Percentiles rank a stretch among this genome's conserved stretches.
Conservation (phyloP, 148 eudicot genomes). For the Fagopyrum esculentum region DNA sequence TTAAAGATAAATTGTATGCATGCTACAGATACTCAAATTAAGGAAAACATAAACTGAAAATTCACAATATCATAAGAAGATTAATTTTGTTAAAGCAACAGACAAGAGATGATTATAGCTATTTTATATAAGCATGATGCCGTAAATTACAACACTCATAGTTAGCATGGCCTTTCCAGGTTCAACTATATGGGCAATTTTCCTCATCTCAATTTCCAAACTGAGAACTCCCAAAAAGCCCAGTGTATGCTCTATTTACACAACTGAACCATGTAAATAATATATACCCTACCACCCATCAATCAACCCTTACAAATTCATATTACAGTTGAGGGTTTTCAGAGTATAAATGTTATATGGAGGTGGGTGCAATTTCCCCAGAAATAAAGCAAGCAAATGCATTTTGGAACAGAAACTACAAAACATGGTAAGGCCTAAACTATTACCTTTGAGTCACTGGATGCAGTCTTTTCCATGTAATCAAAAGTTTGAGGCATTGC, state of each 20-base stretch:
- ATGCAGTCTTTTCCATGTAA: conserved; percentile 21
- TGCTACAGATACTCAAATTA: too few relatives aligned
- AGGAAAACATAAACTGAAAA: too few relatives aligned
- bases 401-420: background rate
- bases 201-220: too few relatives aligned
- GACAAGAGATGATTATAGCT: too few relatives aligned
- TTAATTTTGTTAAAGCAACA: too few relatives aligned
- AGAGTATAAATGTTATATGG: background rate
- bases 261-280: background rate
- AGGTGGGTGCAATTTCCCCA: background rate
- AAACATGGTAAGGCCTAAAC: conserved; percentile 11
- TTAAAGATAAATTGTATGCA: too few relatives aligned
- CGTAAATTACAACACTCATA: too few relatives aligned
- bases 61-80: too few relatives aligned
- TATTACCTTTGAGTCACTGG: conserved; percentile 25
- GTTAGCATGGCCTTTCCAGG: too few relatives aligned
- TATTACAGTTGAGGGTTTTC: background rate
- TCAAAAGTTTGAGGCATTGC: conserved; percentile 23
- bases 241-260: background rate
- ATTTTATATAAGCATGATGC: too few relatives aligned
- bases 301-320: background rate
- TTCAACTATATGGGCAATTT: too few relatives aligned
- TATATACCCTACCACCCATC: conserved; percentile 2
- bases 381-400: background rate
- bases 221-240: too few relatives aligned